Conservation (phyloP, 306 rosid species). For the Rubus idaeus region DNA sequence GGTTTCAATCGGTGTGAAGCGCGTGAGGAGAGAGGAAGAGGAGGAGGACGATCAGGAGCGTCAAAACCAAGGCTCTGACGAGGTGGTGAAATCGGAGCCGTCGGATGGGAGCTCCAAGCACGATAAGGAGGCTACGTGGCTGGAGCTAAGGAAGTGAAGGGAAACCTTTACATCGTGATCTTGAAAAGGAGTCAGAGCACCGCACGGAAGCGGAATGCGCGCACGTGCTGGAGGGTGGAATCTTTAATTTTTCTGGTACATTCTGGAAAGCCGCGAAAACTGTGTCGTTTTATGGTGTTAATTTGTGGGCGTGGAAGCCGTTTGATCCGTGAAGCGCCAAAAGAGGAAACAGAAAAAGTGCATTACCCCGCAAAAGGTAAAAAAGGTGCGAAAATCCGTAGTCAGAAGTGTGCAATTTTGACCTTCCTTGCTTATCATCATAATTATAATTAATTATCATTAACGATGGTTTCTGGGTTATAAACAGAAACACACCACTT, state of each 20-base stretch:
- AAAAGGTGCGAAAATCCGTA: neutral
- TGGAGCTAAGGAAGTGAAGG: constrained; percentile 51
- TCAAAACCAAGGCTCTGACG: constrained; percentile 36
- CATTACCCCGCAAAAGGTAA: neutral
- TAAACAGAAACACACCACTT: neutral
- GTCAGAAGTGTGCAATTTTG: neutral
- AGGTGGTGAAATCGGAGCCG: constrained; percentile 52
- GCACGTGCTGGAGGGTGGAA: constrained; percentile 8
- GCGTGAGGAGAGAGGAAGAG: constrained; percentile 52
- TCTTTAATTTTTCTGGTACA: constrained; percentile 9
- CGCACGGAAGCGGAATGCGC: neutral
- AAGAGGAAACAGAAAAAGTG: neutral
- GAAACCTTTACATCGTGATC: neutral
- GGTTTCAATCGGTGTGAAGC: constrained; percentile 74
- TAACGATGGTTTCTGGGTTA: neutral
- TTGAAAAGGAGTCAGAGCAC: neutral
- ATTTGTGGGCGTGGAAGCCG: neutral
- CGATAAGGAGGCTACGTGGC: constrained; percentile 53
- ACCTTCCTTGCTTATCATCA: neutral
- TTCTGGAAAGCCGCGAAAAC: neutral
- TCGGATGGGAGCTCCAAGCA: constrained; percentile 49
- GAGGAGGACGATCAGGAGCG: constrained; percentile 34
- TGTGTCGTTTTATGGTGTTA: neutral
- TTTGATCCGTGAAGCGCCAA: neutral
- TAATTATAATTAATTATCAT: neutral